phyloP scores from a whole-genome alignment of 306 rosid species.

The Quercus berberidifolia region DNA sequence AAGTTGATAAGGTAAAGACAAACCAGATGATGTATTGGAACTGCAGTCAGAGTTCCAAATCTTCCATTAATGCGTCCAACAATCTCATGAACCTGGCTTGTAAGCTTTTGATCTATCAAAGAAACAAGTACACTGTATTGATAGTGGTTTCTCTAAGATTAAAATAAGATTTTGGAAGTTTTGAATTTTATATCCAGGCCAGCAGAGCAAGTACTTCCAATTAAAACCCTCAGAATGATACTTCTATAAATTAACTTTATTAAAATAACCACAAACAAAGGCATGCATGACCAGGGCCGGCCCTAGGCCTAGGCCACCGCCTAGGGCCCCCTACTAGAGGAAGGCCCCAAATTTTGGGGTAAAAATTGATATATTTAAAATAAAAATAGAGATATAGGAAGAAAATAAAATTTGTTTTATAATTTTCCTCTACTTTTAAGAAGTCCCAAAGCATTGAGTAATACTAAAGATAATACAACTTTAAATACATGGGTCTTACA shows the following conservation, averaged over 20 bases:
- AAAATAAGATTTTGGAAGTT: not conserved
- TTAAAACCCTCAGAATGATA: not conserved
- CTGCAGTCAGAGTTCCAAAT: slow-evolving; percentile 93
- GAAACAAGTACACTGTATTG: not conserved
- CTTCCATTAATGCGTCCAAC: slow-evolving; percentile 98
- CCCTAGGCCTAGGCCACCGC: too few species aligned
- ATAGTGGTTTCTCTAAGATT: not conserved
- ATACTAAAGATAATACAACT: too few species aligned
- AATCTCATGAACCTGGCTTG: slow-evolving; percentile 98
- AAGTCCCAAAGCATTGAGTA: too few species aligned
- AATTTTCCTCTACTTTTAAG: too few species aligned
- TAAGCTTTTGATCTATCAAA: slow-evolving; percentile 86
- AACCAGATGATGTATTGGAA: slow-evolving; percentile 96
- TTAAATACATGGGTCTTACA: too few species aligned
- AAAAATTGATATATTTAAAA: too few species aligned
- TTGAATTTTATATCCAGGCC: not conserved
- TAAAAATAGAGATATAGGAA: too few species aligned
- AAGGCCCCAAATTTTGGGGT: too few species aligned
- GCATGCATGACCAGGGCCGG: not conserved
- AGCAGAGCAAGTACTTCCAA: not conserved
- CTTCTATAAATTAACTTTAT: not conserved
- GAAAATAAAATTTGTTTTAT: too few species aligned
- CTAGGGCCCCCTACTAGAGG: too few species aligned
- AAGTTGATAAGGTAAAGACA: slow-evolving; percentile 32
- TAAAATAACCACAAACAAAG: too few species aligned